phyloP scores from a whole-genome alignment of 169 alveolate species.

The Cryptosporidium ubiquitum region DNA sequence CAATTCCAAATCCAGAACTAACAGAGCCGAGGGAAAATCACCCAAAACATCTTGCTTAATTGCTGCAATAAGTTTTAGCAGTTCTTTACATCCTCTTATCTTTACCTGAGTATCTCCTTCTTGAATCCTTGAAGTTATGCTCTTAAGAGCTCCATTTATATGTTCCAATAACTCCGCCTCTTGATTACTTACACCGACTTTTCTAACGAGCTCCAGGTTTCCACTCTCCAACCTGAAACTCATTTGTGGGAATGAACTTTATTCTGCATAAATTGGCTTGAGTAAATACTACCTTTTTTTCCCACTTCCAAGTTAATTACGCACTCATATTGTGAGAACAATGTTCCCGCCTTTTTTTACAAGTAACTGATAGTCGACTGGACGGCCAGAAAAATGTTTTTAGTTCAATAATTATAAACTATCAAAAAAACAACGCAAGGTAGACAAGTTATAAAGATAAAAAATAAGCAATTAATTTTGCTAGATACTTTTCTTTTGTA shows the following conservation, averaged over 20 bases:
- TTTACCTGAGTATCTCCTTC: background rate
- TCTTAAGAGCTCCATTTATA: slow-evolving; percentile 27
- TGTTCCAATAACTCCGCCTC: slow-evolving; percentile 29
- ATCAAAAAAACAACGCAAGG: background rate
- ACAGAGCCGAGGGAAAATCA: slow-evolving; percentile 25
- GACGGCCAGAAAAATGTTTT: background rate
- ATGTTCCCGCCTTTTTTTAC: slow-evolving; percentile 2
- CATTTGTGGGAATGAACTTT: background rate
- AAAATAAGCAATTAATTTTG: background rate
- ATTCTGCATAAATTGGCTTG: background rate
- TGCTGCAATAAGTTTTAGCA: slow-evolving; percentile 36
- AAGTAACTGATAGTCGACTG: slow-evolving; percentile 17
- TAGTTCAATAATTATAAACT: background rate
- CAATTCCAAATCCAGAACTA: background rate
- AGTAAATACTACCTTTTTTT: background rate
- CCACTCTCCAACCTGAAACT: slow-evolving; percentile 5
- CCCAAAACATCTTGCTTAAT: slow-evolving; percentile 47
- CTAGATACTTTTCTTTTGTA: background rate
- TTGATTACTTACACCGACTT: slow-evolving; percentile 27
- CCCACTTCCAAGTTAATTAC: background rate
- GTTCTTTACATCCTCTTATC: slow-evolving; percentile 12
- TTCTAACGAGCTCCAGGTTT: slow-evolving; percentile 7
- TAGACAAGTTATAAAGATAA: background rate
- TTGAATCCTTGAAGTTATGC: slow-evolving; percentile 11
- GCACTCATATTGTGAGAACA: background rate